Base-by-base conservation (phyloP, 2,329 filamentous ascomycete genomes). In the Ophiostoma pallidulum region DNA sequence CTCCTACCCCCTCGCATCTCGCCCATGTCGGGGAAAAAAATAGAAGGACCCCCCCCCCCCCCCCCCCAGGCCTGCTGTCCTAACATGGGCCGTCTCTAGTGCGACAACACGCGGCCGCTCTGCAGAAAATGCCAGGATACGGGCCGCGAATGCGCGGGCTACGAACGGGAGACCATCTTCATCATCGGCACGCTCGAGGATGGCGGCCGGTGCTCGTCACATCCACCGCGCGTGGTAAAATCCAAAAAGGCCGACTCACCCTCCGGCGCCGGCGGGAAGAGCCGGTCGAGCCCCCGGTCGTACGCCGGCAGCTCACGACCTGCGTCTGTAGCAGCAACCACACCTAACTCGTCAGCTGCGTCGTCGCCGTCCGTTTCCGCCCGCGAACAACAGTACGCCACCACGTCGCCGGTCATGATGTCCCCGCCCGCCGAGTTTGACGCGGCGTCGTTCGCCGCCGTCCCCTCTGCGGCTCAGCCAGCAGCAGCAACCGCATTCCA, bases 141-240 rank as follows among this genome's bases (percentile, higher is more conserved):
- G 55, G 75, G 76, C 19, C 67, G 77, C 38, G 61, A 71, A 49
- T 84, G 80, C 56, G 72, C 72, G 40, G 80, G 80, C 33, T 84
- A 84, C 60, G 72, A 80, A 57, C 68, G 75, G 33, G 73, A 81
- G 57, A 73, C 73, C 14, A 72, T 82, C 48, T 84, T 84, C 62
- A 80, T 84, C 59, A 73, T 77, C 33, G 75, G 74, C n/a, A 79
- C 75, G 3, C 66, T 65, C 32, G 65, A 75, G 49, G 71, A 70
- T 50, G 72, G 68, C 49, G 75, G 75, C 10, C 69, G 75, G 28
- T 77, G 76, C 45, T 74, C 74, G 37, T 77, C 74, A 2, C 75
- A 78, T 49, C 75, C 75, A 3, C 70, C 68, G 5, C 64, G 71
- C 8, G 72, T 69, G 50, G 64, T 71, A 45, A 65, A 64, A 45